phyloP scores from a whole-genome alignment of 2,329 filamentous ascomycete genomes.

The Fusarium caatingaense region DNA sequence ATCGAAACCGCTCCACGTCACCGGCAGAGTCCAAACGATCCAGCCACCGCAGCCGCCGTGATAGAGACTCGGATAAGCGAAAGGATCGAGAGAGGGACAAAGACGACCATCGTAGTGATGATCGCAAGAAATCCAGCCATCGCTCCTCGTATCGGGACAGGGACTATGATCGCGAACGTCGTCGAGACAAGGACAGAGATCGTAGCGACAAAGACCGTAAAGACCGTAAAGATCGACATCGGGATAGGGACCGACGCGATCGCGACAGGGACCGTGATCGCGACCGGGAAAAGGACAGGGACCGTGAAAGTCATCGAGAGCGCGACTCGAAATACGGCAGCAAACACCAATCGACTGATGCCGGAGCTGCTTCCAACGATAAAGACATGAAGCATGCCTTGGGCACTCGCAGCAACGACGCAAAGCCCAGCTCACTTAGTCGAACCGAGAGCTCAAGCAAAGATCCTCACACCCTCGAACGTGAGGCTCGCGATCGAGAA shows the following conservation, averaged over 20 bases:
- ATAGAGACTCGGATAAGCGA: conserved; percentile 60
- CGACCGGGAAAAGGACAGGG: conserved; percentile 50
- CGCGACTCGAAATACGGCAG: conserved; percentile 50
- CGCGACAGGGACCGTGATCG: conserved; percentile 49
- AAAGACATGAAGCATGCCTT: conserved; percentile 57
- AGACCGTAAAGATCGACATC: conserved; percentile 54
- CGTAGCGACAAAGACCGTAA: conserved; percentile 52
- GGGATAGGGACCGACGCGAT: conserved; percentile 52
- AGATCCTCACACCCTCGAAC: conserved; percentile 73
- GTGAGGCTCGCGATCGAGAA: conserved; percentile 74
- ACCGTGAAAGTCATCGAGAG: conserved; percentile 47
- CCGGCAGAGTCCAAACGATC: conserved; percentile 67
- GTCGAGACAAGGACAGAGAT: conserved; percentile 55
- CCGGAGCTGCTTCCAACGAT: conserved; percentile 48
- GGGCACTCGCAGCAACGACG: conserved; percentile 55
- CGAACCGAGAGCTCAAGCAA: conserved; percentile 43
- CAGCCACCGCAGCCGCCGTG: conserved; percentile 70
- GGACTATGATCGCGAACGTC: conserved; percentile 57
- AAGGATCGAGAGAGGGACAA: conserved; percentile 58
- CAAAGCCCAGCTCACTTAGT: conserved; percentile 51
- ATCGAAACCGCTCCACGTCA: conserved; percentile 74
- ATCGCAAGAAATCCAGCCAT: conserved; percentile 56
- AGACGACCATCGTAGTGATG: conserved; percentile 54
- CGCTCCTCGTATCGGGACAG: conserved; percentile 46
- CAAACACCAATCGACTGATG: conserved; percentile 47